Base-by-base conservation (phyloP, 2,329 filamentous ascomycete genomes). In the Epichloe sibirici region DNA sequence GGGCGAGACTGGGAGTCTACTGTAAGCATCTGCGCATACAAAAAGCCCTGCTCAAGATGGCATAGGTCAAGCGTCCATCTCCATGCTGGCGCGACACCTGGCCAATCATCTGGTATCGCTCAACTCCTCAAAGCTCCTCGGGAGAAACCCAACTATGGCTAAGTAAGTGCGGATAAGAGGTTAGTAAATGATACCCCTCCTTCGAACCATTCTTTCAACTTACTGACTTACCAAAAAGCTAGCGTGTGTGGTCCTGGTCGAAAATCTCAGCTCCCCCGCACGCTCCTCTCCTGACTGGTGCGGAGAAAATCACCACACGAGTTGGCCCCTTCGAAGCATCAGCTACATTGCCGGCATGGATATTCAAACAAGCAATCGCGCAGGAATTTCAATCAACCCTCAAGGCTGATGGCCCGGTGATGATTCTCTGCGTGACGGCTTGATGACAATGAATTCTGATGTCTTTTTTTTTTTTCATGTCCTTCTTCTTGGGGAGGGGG, bases 261-360 rank as follows among this genome's bases (percentile, higher is more conserved):
- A 49, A 49, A 39, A 49, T 13, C 23, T 35, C 43, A 23, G 48
- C 38, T 44, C 31, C 39, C 39, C 39, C 48, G 48, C 48, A 49
- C 38, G 15, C 15, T 49, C 38, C 39, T 44, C 15, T 49, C 38
- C 39, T 44, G 38, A 28, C 4, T 12, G 23, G 34, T 44, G 25
- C 48, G n/a, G 39, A 44, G 39, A 44, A 49, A 37, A n/a, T n/a
- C 15, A 31, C 28, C 28, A 9, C 17, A 21, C 17, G 17, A 21
- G 17, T 21, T 21, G 1, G 17, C 17, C 17, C 17, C 17, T 21
- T 21, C 17, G 17, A 31, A 31, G 28, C 8, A 31, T 31, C 28
- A 31, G 28, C 3, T 31, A 9, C 28, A 31, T 9, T 31, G 28
- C 28, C 28, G 28, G 28, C 28, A 31, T 31, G 28, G 28, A 31